Conservation (phyloP, 495 filamentous ascomycete genomes). For the Neurospora intermedia region DNA sequence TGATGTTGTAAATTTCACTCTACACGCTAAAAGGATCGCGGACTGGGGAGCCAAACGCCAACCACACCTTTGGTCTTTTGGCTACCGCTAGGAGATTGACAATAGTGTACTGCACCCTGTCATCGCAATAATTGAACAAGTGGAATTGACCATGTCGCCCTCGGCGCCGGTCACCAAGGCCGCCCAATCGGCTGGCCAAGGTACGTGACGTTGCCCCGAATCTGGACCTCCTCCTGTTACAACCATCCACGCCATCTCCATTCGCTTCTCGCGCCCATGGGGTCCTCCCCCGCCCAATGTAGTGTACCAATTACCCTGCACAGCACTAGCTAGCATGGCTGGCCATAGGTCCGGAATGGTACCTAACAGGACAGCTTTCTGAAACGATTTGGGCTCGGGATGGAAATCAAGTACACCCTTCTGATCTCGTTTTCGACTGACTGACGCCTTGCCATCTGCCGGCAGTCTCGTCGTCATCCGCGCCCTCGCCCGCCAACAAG, state of each 20-base stretch:
- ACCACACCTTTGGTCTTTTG: background rate
- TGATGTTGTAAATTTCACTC: background rate
- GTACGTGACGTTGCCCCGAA: slow-evolving; percentile 8
- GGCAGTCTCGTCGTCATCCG: slow-evolving; percentile 2
- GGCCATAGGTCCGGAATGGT: background rate
- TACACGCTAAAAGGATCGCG: background rate
- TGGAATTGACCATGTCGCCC: slow-evolving; percentile 16
- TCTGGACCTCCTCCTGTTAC: background rate
- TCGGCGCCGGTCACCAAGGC: slow-evolving; percentile 12
- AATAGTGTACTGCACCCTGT: background rate
- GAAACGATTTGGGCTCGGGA: background rate
- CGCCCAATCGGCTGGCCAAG: slow-evolving; percentile 16
- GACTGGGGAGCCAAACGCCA: background rate
- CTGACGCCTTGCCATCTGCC: background rate
- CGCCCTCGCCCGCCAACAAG: slow-evolving; percentile 36
- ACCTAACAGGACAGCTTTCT: background rate
- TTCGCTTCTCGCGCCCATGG: background rate
- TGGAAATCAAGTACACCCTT: background rate
- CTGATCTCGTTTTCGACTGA: background rate
- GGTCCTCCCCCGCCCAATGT: background rate
- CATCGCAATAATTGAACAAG: background rate
- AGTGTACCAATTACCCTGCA: background rate
- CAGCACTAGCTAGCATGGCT: background rate
- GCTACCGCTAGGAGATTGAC: background rate
- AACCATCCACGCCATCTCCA: background rate